A percentile compares a stretch with the other conserved stretches of the same genome.
Evolutionary conservation across 352 stramenopile genomes (phyloP).

Genomic region (Phytophthora quininea): DNA sequence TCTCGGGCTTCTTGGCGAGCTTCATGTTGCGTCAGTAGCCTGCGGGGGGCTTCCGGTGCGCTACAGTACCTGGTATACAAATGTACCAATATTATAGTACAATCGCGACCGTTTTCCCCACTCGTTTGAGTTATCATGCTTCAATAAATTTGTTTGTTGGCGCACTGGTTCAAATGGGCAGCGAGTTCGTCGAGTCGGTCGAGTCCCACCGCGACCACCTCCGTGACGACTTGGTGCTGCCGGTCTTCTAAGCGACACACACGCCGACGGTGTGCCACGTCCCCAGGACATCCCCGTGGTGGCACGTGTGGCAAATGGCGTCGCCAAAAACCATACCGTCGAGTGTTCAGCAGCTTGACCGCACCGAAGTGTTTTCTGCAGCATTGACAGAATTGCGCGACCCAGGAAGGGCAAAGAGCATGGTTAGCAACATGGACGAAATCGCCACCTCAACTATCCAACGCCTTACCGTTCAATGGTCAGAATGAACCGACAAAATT

Average conservation of each 20-base stretch:
- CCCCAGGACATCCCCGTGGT: slow-evolving; percentile 42
- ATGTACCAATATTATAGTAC: too few relatives aligned
- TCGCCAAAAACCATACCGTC: slow-evolving; percentile 49
- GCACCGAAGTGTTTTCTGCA: slow-evolving; percentile 48
- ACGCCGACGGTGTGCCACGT: slow-evolving; percentile 32
- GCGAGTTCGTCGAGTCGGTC: slow-evolving; percentile 22
- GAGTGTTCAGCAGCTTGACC: slow-evolving; percentile 31
- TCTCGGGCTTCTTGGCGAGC: too few relatives aligned
- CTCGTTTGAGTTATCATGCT: too few relatives aligned
- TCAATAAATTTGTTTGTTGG: too few relatives aligned
- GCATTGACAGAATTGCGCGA: slow-evolving; percentile 39
- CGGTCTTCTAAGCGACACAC: slow-evolving; percentile 41
- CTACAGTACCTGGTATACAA: too few relatives aligned
- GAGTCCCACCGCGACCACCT: slow-evolving; percentile 30
- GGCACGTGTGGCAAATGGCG: slow-evolving; percentile 54
- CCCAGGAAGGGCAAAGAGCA: background rate
- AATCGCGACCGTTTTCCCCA: too few relatives aligned
- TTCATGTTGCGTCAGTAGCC: too few relatives aligned
- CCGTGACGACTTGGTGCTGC: slow-evolving; percentile 11
- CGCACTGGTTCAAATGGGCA: slow-evolving; percentile 12
- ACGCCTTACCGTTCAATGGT: background rate
- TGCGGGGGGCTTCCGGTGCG: too few relatives aligned
- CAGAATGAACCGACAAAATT: background rate
- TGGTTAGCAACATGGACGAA: background rate
- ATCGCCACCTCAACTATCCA: background rate